Base-by-base conservation (phyloP, 345 rosid species). In the Citrus glauca region DNA sequence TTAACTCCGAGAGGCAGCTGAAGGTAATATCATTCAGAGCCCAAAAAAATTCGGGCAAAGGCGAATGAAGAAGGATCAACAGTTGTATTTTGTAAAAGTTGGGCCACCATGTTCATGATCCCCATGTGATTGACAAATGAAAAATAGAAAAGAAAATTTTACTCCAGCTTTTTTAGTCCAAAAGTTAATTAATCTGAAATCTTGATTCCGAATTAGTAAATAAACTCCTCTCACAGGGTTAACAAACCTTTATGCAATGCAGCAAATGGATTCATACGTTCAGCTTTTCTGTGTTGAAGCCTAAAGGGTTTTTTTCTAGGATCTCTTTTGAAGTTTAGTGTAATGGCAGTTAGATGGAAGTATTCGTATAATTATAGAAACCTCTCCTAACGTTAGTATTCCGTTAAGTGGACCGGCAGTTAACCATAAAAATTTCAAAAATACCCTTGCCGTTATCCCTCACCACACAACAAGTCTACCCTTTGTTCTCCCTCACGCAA, bases 1-100 rank as follows among this genome's bases (percentile, higher is more conserved):
- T 77, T 79, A 76, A 81, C 53, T 67, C 77, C 19, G 71, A 6
- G n/a, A 38, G 63, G 73, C 70, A 73, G 27, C 76, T 17, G 9
- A 27, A 20, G 65, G 32, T 33, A 59, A n/a, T 76, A 27, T 37
- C 19, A 66, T 65, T 33, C 8, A 55, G 7, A 55, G 79, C 10
- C 55, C 48, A 13, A 56, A 53, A 66, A 66, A 9, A 35, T 65
- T 10, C 33, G 7, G 78, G 22, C 37, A 22, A 65, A 22, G n/a
- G n/a, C 57, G 8, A 53, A 19, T 6, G 19, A 50, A 48, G 27
- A 50, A 64, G 19, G 28, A 64, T 64, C 48, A 22, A 30, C n/a
- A 50, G 71, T 11, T 53, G 71, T 48, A 64, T 64, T 24, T 32
- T 75, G 28, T 11, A 65, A 11, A 30, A 75, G 50, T 48, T 66